Evolutionary conservation across 352 stramenopile species (phyloP).

Genomic region (Halophytophthora polymorphica): DNA sequence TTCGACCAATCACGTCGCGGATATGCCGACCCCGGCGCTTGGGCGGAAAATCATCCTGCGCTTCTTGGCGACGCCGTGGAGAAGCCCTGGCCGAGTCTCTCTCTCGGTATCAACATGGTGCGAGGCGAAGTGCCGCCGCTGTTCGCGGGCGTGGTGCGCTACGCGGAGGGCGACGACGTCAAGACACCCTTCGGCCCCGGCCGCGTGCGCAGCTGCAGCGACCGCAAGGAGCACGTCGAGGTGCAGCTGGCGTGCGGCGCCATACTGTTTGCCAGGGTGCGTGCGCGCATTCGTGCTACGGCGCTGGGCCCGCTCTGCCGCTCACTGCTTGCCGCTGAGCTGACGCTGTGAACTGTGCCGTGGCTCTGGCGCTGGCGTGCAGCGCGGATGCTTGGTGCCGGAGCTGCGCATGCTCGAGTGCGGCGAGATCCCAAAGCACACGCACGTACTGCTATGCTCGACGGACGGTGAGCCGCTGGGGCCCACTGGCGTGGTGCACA

Average conservation of each 20-base stretch:
- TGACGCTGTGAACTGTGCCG: constrained; percentile 3
- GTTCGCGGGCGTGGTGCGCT: constrained; percentile 69
- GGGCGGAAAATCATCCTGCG: no score
- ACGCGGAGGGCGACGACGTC: constrained; percentile 55
- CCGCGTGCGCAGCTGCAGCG: constrained; percentile 38
- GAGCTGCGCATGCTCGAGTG: constrained; percentile 70
- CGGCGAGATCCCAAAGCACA: constrained; percentile 58
- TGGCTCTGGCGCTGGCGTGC: background rate
- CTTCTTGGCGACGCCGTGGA: no score
- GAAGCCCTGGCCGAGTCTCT: no score
- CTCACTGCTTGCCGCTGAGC: background rate
- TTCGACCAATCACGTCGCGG: no score
- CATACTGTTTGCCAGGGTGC: constrained; percentile 55
- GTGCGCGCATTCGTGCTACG: background rate
- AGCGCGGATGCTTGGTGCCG: constrained; percentile 56
- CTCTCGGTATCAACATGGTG: constrained; percentile 18
- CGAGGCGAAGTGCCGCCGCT: constrained; percentile 54
- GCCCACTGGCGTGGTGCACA: constrained; percentile 13
- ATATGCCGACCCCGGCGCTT: no score
- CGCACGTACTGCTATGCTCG: constrained; percentile 28
- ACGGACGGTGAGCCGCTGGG: background rate
- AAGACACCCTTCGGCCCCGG: constrained; percentile 65
- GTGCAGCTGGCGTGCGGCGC: constrained; percentile 45
- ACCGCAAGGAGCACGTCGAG: constrained; percentile 51
- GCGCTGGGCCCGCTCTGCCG: background rate